Evolutionary conservation across 768 basidiomycete species (phyloP).

Genomic region (Clitopilus hobsonii): DNA sequence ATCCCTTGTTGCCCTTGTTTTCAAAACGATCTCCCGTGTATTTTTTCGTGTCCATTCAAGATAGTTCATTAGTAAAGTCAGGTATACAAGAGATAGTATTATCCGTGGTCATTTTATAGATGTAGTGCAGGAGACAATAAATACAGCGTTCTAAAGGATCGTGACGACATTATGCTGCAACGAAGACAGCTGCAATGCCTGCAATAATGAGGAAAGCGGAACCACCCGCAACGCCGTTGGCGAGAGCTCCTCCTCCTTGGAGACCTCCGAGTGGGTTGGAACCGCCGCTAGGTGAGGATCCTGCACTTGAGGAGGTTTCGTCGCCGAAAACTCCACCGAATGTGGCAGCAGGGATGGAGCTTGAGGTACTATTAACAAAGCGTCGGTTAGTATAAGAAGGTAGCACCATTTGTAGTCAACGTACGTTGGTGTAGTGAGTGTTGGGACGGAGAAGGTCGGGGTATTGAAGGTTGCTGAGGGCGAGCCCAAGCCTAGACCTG

Average conservation of each 20-base stretch:
- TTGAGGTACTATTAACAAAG: neutral
- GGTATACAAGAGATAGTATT: too few species aligned
- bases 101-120: too few species aligned
- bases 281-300: neutral
- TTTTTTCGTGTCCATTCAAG: neutral
- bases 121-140: too few species aligned
- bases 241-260: neutral
- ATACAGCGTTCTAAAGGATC: too few species aligned
- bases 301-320: neutral
- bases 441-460: neutral
- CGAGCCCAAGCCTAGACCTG: neutral
- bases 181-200: neutral
- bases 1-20: neutral
- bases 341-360: neutral
- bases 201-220: neutral
- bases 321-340: neutral
- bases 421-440: neutral
- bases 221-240: neutral
- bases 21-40: neutral
- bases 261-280: neutral
- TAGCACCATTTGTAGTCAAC: neutral
- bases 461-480: neutral
- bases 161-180: neutral
- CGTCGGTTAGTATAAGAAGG: neutral
- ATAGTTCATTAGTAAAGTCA: neutral